Evolutionary conservation across 2,329 filamentous ascomycete species (phyloP).

Genomic region (Claviceps quebecensis): DNA sequence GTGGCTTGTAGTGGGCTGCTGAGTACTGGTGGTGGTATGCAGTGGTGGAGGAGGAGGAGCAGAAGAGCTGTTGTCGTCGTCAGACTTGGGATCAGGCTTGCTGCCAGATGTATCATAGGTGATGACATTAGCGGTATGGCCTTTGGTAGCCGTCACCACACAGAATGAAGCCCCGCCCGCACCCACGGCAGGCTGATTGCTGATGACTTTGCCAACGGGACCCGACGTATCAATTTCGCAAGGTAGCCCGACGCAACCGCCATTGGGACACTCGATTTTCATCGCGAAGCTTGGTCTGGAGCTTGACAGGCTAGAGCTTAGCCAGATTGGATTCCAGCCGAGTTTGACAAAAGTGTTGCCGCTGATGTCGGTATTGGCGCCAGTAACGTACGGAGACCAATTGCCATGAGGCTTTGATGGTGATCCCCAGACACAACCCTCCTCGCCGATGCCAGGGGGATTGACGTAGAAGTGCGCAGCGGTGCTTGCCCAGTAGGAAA

Average conservation of each 20-base stretch:
- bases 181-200: slow-evolving; percentile 38
- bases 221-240: slow-evolving; percentile 54
- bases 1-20: not conserved
- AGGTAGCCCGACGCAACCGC: slow-evolving; percentile 57
- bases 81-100: slow-evolving; percentile 12
- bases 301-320: slow-evolving; percentile 37
- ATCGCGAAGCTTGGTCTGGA: slow-evolving; percentile 52
- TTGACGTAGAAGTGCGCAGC: slow-evolving; percentile 73
- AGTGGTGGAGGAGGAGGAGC: slow-evolving; percentile 3
- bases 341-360: slow-evolving; percentile 63
- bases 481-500: slow-evolving; percentile 56
- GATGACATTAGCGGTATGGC: slow-evolving; percentile 52
- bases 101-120: slow-evolving; percentile 36
- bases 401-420: slow-evolving; percentile 51
- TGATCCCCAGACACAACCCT: slow-evolving; percentile 61
- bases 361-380: slow-evolving; percentile 51
- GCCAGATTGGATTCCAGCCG: slow-evolving; percentile 65
- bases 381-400: slow-evolving; percentile 65
- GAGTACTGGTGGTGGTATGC: not conserved
- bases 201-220: slow-evolving; percentile 42
- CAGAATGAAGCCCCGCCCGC: slow-evolving; percentile 60
- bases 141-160: slow-evolving; percentile 59
- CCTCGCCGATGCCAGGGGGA: slow-evolving; percentile 48
- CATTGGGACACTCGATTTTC: slow-evolving; percentile 53
- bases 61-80: slow-evolving; percentile 1